phyloP scores from a whole-genome alignment of 768 basidiomycete genomes.

The Kondoa malvinella region DNA sequence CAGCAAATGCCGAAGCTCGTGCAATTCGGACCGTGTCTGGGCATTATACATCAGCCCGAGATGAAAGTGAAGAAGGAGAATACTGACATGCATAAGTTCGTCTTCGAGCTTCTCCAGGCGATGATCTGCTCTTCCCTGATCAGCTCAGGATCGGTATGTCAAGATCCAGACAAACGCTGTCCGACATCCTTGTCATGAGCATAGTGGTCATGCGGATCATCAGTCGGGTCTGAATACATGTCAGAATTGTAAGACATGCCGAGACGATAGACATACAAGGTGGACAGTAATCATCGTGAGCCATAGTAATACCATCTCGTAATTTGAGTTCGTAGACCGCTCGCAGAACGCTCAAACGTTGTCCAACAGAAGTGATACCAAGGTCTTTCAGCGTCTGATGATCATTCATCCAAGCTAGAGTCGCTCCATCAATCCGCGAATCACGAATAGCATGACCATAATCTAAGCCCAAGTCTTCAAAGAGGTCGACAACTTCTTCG shows the following conservation, averaged over 20 bases:
- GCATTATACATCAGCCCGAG: neutral
- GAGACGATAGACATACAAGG: too few species aligned
- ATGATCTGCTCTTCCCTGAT: too few species aligned
- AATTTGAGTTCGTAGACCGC: constrained; percentile 3
- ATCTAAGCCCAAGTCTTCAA: neutral
- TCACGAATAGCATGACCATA: neutral
- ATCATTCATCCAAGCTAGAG: neutral
- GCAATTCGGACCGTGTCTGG: neutral
- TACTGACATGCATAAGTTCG: neutral
- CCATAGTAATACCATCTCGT: neutral
- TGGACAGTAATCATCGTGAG: neutral
- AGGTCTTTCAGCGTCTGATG: neutral
- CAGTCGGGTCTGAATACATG: neutral
- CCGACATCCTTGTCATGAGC: neutral
- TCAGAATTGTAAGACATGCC: too few species aligned
- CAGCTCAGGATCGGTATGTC: neutral
- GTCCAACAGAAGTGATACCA: neutral
- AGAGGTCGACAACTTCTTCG: neutral
- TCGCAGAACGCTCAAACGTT: neutral
- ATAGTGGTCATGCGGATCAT: neutral
- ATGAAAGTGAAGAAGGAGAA: neutral
- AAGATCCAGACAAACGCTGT: neutral
- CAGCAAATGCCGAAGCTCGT: neutral
- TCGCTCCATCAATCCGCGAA: neutral
- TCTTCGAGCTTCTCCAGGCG: neutral